A percentile compares a stretch with the other conserved stretches of the same genome.
Conservation (phyloP, 495 filamentous ascomycete species). For the Pseudomonodictys pantanalensis region DNA sequence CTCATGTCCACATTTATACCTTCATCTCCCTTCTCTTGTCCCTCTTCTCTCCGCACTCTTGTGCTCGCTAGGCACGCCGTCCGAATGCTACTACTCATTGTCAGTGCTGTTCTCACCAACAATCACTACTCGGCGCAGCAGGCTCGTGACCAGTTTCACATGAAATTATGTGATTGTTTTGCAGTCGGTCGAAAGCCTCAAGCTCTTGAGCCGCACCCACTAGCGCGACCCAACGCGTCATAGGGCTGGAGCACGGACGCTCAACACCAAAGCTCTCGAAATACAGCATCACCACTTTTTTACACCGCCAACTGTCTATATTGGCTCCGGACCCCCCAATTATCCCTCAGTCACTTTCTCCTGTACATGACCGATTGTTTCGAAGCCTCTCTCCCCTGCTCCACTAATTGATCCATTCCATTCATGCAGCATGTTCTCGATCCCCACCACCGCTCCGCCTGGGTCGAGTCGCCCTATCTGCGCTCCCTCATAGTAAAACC, state of each 20-base stretch:
- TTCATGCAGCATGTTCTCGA: slow-evolving; percentile 21
- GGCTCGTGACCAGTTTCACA: background rate
- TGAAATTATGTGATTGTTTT: background rate
- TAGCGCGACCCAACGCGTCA: background rate
- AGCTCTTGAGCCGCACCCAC: background rate
- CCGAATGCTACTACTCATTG: no score
- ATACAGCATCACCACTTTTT: background rate
- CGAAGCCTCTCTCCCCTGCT: background rate
- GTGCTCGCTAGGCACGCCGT: no score
- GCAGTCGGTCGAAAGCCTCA: background rate
- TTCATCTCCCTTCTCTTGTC: no score
- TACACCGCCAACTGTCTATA: no score
- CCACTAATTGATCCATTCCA: background rate
- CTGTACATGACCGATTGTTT: no score
- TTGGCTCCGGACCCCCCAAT: no score
- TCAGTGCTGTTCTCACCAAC: no score
- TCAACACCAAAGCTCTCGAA: background rate
- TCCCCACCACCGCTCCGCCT: slow-evolving; percentile 12
- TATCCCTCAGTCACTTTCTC: no score
- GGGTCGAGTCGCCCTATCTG: slow-evolving; percentile 46
- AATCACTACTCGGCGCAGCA: no score
- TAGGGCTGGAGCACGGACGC: slow-evolving; percentile 1
- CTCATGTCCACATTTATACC: no score
- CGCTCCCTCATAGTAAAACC: slow-evolving; percentile 47
- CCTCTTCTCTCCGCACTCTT: no score